Evolutionary conservation across 106 monocot species (phyloP), one percentile per base, ranked within the genome.

Genomic region (Dendrobium huoshanense): DNA sequence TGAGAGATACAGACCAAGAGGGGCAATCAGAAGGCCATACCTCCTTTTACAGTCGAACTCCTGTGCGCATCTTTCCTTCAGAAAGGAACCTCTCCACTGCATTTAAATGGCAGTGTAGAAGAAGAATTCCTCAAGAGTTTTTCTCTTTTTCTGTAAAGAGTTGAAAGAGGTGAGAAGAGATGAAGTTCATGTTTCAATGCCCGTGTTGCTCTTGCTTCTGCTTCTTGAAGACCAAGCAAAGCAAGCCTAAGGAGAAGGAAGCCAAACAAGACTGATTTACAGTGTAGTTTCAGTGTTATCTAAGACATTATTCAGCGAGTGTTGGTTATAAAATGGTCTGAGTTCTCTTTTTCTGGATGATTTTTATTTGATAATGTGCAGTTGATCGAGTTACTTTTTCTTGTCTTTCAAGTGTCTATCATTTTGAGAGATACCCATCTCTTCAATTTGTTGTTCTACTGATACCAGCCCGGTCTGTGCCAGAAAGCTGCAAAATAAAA

Each of bases 161-260:
- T 25, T 11, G 29, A 37, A 72, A 15, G 72, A 72, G 72, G n/a
- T 13, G 37, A 40, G 29, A 72, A 40, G 29, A 72, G 72, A 88
- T 88, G 88, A 88, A 88, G 81, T 86, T 88, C 65, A 78, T 88
- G 78, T 88, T 88, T 29, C 85, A 88, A 76, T 88, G 83, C 80
- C 88, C 88, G 0, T 88, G 88, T 75, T 88, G 85, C 81, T 85
- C 88, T 24, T 88, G 85, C 77, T 88, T 88, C 85, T 85, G 88
- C 83, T 88, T 88, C 88, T 81, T 88, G 85, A 88, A 82, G 83
- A 49, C 80, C 58, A 88, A 88, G 43, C 64, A 80, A 67, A 65
- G 85, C 31, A 47, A 77, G 48, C 61, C 85, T 4, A 81, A 88
- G 73, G 82, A 85, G 72, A 80, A 83, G 77, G 85, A 85, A 47